phyloP scores from a whole-genome alignment of 352 stramenopile genomes.

The Pythium monospermum region DNA sequence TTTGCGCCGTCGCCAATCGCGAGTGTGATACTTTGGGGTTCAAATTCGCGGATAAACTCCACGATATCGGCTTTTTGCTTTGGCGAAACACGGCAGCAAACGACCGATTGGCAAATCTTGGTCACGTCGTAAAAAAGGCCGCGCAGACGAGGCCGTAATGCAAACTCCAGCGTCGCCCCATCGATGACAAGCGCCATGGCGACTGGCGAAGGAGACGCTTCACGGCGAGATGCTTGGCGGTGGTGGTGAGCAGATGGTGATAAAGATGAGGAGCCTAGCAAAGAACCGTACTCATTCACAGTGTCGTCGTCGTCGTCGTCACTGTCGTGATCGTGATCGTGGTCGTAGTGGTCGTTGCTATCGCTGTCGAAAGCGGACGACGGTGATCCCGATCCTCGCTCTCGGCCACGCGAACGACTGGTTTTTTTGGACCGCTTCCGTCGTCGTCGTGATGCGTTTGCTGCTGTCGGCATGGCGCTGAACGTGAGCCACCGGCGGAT shows the following conservation, averaged over 20 bases:
- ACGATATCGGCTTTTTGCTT: constrained; percentile 87
- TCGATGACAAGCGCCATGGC: constrained; percentile 90
- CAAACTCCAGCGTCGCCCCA: constrained; percentile 84
- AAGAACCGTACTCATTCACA: constrained; percentile 8
- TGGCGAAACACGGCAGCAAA: constrained; percentile 85
- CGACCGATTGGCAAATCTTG: constrained; percentile 70
- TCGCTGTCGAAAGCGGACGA: constrained; percentile 5
- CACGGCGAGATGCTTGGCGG: no score
- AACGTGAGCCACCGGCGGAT: background rate
- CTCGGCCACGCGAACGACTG: no score
- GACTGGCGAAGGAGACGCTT: background rate
- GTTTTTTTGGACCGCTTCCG: no score
- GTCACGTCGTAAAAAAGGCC: constrained; percentile 66
- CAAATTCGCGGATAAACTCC: constrained; percentile 63
- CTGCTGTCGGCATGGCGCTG: background rate
- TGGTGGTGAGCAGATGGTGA: no score
- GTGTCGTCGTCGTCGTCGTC: constrained; percentile 9
- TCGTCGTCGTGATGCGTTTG: no score
- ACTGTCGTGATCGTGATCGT: no score
- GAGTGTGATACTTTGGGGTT: constrained; percentile 77
- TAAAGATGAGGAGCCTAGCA: constrained; percentile 8
- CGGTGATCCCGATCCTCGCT: no score
- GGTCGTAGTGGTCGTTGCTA: constrained; percentile 27
- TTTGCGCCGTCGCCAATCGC: constrained; percentile 96
- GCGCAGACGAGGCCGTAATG: constrained; percentile 42